Conservation (phyloP, 2,329 filamentous ascomycete genomes). For the Ophiostoma perfectum region DNA sequence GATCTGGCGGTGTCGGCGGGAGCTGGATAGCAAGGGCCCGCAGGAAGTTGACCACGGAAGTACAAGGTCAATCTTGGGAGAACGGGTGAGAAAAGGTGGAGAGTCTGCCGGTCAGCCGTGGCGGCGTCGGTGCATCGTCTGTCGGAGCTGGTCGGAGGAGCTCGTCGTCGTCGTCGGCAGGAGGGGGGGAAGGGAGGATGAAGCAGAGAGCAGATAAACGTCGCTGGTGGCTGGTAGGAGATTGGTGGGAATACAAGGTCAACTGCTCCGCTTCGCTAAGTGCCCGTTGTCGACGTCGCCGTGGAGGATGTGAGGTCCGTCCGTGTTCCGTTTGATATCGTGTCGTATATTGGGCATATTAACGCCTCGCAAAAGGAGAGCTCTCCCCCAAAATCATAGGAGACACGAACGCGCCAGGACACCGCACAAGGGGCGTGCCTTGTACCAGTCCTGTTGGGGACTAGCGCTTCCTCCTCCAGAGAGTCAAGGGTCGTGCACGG, state of each 20-base stretch:
- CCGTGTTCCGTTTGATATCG: background rate
- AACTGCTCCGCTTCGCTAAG: background rate
- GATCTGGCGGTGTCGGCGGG: background rate
- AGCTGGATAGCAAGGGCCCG: background rate
- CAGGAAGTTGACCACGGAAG: background rate
- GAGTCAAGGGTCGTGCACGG: background rate
- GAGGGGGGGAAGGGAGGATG: background rate
- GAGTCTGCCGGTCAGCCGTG: constrained; percentile 19
- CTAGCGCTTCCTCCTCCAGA: background rate
- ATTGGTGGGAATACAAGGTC: background rate
- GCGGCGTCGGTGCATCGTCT: constrained; percentile 23
- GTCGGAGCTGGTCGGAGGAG: constrained; percentile 13
- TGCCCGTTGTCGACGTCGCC: background rate
- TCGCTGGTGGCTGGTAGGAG: background rate
- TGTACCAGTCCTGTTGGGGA: constrained; percentile 10
- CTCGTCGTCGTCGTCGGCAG: constrained; percentile 16
- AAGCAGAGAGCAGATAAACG: background rate
- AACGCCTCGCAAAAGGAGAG: constrained; percentile 17
- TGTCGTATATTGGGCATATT: background rate
- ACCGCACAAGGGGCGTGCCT: constrained; percentile 22
- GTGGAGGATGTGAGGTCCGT: background rate
- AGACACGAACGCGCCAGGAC: constrained; percentile 22
- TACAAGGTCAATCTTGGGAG: background rate
- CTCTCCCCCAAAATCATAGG: constrained; percentile 8
- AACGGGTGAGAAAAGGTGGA: background rate